phyloP scores from a whole-genome alignment of 2,329 filamentous ascomycete species.

The Chaetothyriales sp. region DNA sequence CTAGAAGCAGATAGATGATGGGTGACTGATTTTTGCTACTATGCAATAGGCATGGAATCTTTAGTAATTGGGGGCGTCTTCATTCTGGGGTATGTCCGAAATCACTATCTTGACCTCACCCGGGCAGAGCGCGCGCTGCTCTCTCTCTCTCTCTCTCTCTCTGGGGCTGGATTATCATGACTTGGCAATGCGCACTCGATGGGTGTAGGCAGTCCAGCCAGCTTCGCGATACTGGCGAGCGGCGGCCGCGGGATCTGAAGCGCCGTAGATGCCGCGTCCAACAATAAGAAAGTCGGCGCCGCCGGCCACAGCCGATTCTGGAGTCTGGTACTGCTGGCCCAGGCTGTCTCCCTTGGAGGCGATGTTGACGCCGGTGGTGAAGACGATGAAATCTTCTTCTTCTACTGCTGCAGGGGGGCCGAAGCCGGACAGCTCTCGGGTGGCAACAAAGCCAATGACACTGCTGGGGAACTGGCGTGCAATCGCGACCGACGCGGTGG shows the following conservation, averaged over 20 bases:
- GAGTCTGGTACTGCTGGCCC: slow-evolving; percentile 35
- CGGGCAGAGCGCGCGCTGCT: not conserved
- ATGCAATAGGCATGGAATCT: no score
- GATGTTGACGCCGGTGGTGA: slow-evolving; percentile 34
- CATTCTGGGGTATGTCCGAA: no score
- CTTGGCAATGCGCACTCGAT: slow-evolving; percentile 2
- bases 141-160: no score
- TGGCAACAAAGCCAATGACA: slow-evolving; percentile 34
- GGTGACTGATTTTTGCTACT: no score
- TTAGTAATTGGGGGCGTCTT: no score
- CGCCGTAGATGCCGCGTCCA: slow-evolving; percentile 33
- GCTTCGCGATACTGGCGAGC: slow-evolving; percentile 30
- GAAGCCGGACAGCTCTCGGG: slow-evolving; percentile 26
- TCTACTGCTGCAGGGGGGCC: slow-evolving; percentile 19
- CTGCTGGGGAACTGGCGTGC: slow-evolving; percentile 30
- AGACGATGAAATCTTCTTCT: slow-evolving; percentile 33
- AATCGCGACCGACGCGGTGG: slow-evolving; percentile 31
- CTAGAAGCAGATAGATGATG: no score
- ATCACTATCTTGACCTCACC: not conserved
- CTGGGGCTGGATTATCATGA: not conserved
- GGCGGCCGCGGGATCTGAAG: slow-evolving; percentile 29
- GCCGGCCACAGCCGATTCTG: slow-evolving; percentile 28
- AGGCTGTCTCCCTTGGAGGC: slow-evolving; percentile 33
- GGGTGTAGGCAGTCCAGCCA: slow-evolving; percentile 31
- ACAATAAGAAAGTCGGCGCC: slow-evolving; percentile 36